Conservation (phyloP, 805 yeast genomes). For the Brettanomyces naardenensis region DNA sequence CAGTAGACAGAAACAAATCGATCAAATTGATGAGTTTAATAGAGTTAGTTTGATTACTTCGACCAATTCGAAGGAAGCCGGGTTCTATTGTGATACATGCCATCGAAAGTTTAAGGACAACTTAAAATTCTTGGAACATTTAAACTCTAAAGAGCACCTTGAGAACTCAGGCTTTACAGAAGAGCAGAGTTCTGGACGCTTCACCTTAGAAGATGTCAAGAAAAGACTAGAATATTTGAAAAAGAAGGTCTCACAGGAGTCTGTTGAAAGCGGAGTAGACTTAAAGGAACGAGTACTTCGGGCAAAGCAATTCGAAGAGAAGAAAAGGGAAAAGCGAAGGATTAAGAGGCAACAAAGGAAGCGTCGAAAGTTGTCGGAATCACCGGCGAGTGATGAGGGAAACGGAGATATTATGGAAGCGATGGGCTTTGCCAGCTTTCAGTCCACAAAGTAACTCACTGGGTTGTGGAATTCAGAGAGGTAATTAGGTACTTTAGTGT, state of each 20-base stretch:
- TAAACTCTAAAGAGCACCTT: constrained; percentile 66
- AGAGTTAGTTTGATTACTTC: constrained; percentile 19
- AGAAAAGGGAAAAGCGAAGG: not conserved
- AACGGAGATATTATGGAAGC: not conserved
- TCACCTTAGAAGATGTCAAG: constrained; percentile 2
- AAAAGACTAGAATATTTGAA: constrained; percentile 1
- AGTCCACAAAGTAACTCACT: not conserved
- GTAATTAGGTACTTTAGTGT: not conserved
- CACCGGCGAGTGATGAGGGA: not conserved
- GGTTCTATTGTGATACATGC: constrained; percentile 80
- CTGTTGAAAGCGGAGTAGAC: not conserved
- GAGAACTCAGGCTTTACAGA: constrained; percentile 27
- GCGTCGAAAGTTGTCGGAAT: not conserved
- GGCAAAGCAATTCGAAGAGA: not conserved
- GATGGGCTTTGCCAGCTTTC: not conserved
- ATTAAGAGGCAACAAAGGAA: not conserved
- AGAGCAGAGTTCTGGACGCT: not conserved
- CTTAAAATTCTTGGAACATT: constrained; percentile 73
- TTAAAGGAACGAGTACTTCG: not conserved
- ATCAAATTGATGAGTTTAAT: constrained; percentile 18
- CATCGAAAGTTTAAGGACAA: constrained; percentile 77
- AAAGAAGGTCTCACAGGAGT: not conserved
- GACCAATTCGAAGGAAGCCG: constrained; percentile 44
- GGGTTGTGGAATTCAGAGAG: not conserved
- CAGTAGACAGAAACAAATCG: constrained; percentile 15